Evolutionary conservation across 2,329 filamentous ascomycete genomes (phyloP), one percentile per base, ranked within the genome.

Genomic region (Exophiala mesophila): DNA sequence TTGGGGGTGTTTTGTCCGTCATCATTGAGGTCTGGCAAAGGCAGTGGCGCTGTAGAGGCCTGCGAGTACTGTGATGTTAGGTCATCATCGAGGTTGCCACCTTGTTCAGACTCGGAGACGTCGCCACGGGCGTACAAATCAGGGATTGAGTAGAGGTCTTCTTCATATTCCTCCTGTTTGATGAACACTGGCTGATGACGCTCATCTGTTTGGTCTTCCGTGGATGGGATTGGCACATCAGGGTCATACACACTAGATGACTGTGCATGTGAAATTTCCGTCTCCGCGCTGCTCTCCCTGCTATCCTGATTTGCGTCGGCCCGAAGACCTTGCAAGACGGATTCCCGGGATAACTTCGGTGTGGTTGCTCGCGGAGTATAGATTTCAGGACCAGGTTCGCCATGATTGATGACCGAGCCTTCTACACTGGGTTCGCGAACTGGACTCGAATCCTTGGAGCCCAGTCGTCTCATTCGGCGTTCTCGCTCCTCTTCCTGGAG

Each of bases 151-250:
- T 85, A 85, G 33, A 83, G 70, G 58, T 87, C 81, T 8, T 76
- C 64, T 36, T 82, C 75, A 17, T 82, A 76, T 19, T 70, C 66
- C 16, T 72, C 69, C 57, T 83, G 74, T 55, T 83, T 86, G 57
- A 89, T 80, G 35, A 83, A 73, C 39, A 83, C 73, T 45, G 70
- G 63, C 24, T 79, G 76, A n/a, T 29, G 9, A 13, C 23, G 44
- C 6, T 30, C 42, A 12, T 50, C 48, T 6, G 52, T 56, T 3
- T 52, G 54, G 52, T 80, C 80, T 64, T 96, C 90, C 10, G 88
- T 83, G 24, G 87, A 94, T 15, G 87, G 89, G 54, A 96, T 87
- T 0, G 90, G 86, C 29, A 92, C 77, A 62, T 97, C 90, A 5
- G 90, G 90, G 60, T 97, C 88, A 46, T 88, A 74, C 7, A 13